phyloP scores from a whole-genome alignment of 768 basidiomycete species.

The Phanerochaete carnosa region DNA sequence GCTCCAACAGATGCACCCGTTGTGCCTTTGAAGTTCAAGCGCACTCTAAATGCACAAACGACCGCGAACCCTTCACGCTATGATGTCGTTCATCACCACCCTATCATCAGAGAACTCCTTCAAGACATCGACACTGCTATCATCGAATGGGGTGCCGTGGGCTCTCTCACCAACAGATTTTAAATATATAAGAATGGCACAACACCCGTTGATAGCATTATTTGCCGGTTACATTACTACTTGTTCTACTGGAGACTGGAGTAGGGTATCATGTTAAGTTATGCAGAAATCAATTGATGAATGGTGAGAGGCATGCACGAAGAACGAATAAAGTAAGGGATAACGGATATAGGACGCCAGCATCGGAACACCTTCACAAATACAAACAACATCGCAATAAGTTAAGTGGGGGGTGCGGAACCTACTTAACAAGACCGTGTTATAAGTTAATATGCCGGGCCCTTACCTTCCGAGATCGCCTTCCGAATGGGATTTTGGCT shows the following conservation, averaged over 20 bases:
- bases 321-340: not conserved
- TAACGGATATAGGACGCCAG: slow-evolving; percentile 7
- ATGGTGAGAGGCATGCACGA: slow-evolving; percentile 1
- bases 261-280: slow-evolving; percentile 4
- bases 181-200: not conserved
- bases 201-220: not conserved
- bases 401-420: not conserved
- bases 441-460: slow-evolving; percentile 9
- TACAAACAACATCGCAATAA: slow-evolving; percentile 1
- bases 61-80: not conserved
- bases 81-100: not conserved
- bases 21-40: not conserved
- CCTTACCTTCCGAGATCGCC: slow-evolving; percentile 51
- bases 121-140: slow-evolving; percentile 9
- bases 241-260: slow-evolving; percentile 1
- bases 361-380: slow-evolving; percentile 2
- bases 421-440: not conserved
- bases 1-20: not conserved
- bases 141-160: not conserved
- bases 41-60: not conserved
- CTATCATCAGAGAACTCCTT: slow-evolving; percentile 3
- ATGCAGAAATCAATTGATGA: not conserved
- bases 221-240: slow-evolving; percentile 6
- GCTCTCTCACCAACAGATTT: not conserved
- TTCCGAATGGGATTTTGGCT: slow-evolving; percentile 71